phyloP scores from a whole-genome alignment of 768 basidiomycete genomes.

The Suillus bovinus region DNA sequence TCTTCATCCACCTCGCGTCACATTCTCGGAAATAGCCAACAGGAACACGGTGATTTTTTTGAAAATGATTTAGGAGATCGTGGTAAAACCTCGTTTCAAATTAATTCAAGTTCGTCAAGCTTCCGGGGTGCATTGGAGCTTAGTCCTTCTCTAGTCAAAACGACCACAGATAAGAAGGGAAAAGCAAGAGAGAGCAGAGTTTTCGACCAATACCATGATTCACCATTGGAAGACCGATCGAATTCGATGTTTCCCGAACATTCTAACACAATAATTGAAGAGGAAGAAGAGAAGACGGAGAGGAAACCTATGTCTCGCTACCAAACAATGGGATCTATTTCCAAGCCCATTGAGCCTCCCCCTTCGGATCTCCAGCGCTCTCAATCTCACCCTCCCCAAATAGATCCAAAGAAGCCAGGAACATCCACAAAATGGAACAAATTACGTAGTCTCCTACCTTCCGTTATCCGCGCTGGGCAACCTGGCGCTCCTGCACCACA shows the following conservation, averaged over 20 bases:
- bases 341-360: slow-evolving; percentile 11
- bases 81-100: slow-evolving; percentile 31
- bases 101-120: slow-evolving; percentile 33
- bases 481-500: slow-evolving; percentile 38
- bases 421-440: slow-evolving; percentile 56
- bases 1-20: slow-evolving; percentile 36
- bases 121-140: slow-evolving; percentile 69
- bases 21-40: slow-evolving; percentile 27
- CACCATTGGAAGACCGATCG: slow-evolving; percentile 47
- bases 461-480: slow-evolving; percentile 38
- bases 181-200: slow-evolving; percentile 50
- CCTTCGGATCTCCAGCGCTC: slow-evolving; percentile 21
- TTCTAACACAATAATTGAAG: slow-evolving; percentile 29
- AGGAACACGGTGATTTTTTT: slow-evolving; percentile 27
- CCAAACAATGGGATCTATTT: slow-evolving; percentile 2
- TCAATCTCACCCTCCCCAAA: slow-evolving; percentile 30
- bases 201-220: slow-evolving; percentile 55
- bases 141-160: slow-evolving; percentile 34
- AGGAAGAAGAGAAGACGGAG: slow-evolving; percentile 24
- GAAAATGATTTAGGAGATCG: slow-evolving; percentile 37
- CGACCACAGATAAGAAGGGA: slow-evolving; percentile 50
- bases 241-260: slow-evolving; percentile 20
- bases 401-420: slow-evolving; percentile 20
- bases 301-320: slow-evolving; percentile 23
- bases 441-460: slow-evolving; percentile 65